Evolutionary conservation across 1,284 basidiomycete genomes (phyloP).

Genomic region (Boletus smithii): DNA sequence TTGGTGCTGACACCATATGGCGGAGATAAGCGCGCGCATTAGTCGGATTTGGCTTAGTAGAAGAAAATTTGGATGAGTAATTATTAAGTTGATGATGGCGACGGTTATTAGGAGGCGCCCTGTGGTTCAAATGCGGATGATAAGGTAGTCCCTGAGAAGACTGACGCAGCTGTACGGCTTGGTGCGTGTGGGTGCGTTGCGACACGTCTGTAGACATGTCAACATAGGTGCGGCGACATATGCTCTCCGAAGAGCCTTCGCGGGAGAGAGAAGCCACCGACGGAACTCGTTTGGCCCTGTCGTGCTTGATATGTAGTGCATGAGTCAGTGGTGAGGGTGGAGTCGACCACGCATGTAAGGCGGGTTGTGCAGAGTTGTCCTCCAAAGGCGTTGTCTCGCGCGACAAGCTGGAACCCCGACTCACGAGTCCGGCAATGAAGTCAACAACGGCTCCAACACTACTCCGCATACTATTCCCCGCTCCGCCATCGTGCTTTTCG

Average conservation of each 20-base stretch:
- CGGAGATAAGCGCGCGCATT: constrained; percentile 59
- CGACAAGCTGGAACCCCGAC: constrained; percentile 29
- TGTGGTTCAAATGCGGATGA: constrained; percentile 31
- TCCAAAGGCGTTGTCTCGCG: constrained; percentile 12
- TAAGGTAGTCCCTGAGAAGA: constrained; percentile 29
- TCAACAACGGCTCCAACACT: constrained; percentile 58
- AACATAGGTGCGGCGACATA: constrained; percentile 13
- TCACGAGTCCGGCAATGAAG: constrained; percentile 56
- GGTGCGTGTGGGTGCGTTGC: constrained; percentile 11
- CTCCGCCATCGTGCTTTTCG: constrained; percentile 28
- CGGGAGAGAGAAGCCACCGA: constrained; percentile 21
- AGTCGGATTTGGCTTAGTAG: constrained; percentile 26
- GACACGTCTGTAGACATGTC: constrained; percentile 14
- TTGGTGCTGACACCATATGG: constrained; percentile 64
- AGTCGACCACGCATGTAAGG: constrained; percentile 23
- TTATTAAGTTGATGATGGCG: constrained; percentile 20
- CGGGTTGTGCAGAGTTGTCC: constrained; percentile 5
- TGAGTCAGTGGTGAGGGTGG: constrained; percentile 36
- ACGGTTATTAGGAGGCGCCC: constrained; percentile 18
- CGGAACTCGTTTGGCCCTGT: constrained; percentile 16
- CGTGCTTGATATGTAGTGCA: constrained; percentile 17
- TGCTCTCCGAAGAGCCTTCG: constrained; percentile 21
- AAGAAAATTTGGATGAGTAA: constrained; percentile 24
- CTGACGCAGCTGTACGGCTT: constrained; percentile 15
- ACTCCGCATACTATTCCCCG: constrained; percentile 26